A percentile compares a stretch with the other conserved stretches of the same genome.
Conservation (phyloP, 2,329 filamentous ascomycete species). For the Beauveria brongniartii region DNA sequence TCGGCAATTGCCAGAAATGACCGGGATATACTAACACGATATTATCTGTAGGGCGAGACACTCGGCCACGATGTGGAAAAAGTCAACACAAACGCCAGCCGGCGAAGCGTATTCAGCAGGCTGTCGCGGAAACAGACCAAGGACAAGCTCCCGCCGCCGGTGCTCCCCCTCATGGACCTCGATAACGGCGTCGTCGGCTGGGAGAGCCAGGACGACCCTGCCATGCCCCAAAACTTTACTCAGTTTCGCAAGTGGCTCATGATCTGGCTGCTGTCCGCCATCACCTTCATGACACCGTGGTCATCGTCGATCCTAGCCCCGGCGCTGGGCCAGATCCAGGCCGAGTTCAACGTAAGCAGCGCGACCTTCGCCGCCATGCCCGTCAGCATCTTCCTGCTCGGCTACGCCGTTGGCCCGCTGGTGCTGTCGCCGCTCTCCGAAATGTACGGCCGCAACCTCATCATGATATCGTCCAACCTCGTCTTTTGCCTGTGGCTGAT, state of each 20-base stretch:
- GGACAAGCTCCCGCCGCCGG: conserved; percentile 25
- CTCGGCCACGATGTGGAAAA: conserved; percentile 13
- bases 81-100: conserved; percentile 16
- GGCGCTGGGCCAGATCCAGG: conserved; percentile 37
- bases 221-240: conserved; percentile 52
- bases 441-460: conserved; percentile 52
- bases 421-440: conserved; percentile 52
- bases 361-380: conserved; percentile 40
- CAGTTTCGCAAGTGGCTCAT: conserved; percentile 49
- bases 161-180: conserved; percentile 43
- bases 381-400: conserved; percentile 54
- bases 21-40: not conserved
- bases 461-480: conserved; percentile 49
- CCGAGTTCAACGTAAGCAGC: conserved; percentile 31
- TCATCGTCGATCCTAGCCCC: conserved; percentile 54
- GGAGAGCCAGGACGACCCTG: conserved; percentile 50
- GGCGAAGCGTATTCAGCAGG: conserved; percentile 18
- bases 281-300: conserved; percentile 59
- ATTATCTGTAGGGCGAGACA: conserved; percentile 8
- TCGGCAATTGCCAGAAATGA: no score
- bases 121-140: conserved; percentile 19
- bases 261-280: conserved; percentile 46
- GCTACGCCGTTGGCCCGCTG: conserved; percentile 50
- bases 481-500: conserved; percentile 57
- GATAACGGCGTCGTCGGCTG: conserved; percentile 48